phyloP scores from a whole-genome alignment of 495 filamentous ascomycete genomes.

The Penicillium coprophilum region DNA sequence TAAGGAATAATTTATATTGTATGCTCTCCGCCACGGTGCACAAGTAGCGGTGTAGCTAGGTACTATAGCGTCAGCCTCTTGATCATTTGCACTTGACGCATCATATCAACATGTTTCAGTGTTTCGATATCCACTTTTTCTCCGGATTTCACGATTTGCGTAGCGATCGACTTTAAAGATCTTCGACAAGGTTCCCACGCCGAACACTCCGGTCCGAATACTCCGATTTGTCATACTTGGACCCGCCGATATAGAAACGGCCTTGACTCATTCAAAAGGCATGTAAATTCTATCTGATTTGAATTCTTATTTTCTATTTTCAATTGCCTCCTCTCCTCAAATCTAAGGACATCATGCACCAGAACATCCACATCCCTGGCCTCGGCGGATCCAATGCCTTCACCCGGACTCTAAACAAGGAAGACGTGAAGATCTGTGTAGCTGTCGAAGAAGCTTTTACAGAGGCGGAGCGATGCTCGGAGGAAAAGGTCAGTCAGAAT shows the following conservation, averaged over 20 bases:
- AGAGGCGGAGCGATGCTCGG: constrained; percentile 25
- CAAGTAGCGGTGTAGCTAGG: neutral
- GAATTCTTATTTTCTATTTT: neutral
- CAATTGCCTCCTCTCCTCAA: neutral
- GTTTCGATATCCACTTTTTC: neutral
- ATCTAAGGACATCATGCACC: neutral
- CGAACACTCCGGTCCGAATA: constrained; percentile 16
- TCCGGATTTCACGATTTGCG: neutral
- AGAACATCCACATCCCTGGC: constrained; percentile 11
- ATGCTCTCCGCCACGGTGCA: neutral
- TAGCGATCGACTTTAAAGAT: neutral
- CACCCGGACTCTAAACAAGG: constrained; percentile 14
- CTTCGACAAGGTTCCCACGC: neutral
- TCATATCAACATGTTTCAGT: neutral
- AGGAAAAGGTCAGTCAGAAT: constrained; percentile 22
- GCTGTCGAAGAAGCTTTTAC: constrained; percentile 22
- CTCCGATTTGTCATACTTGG: constrained; percentile 3
- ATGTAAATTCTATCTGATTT: neutral
- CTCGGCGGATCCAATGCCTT: constrained; percentile 8
- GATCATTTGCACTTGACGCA: neutral
- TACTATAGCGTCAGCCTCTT: neutral
- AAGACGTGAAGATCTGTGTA: constrained; percentile 27
- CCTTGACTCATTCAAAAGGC: constrained; percentile 2
- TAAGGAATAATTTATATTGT: neutral
- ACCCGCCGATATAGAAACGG: constrained; percentile 1